These are phyloP conservation scores for Dorcoceras hygrometricum DNA, from an alignment of 257 asterid species.

Conservation along the genomic window DNA sequence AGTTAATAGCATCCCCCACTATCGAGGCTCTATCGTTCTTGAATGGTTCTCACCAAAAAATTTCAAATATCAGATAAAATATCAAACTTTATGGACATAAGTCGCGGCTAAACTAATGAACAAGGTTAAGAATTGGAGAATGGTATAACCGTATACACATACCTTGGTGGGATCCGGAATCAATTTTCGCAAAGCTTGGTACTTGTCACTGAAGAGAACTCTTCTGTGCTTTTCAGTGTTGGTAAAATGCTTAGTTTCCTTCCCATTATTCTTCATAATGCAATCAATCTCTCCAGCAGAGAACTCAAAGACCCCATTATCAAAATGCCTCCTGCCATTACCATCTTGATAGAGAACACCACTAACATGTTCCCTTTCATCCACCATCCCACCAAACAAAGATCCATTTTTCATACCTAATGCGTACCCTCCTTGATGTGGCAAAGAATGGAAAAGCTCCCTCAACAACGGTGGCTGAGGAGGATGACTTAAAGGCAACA, in stretches of 20 bases:
- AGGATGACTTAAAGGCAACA: slow-evolving; percentile 63
- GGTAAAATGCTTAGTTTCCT: slow-evolving; percentile 57
- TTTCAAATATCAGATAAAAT: neutral
- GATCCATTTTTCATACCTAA: slow-evolving; percentile 37
- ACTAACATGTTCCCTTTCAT: slow-evolving; percentile 46
- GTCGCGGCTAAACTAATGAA: no score
- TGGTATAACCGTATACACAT: neutral
- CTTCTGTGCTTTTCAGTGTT: slow-evolving; percentile 78
- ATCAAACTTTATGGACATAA: neutral
- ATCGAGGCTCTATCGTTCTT: slow-evolving; percentile 64
- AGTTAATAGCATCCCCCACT: slow-evolving; percentile 52
- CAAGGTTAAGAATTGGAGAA: neutral
- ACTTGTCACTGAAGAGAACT: slow-evolving; percentile 61
- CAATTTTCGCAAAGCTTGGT: slow-evolving; percentile 45
- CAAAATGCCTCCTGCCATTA: slow-evolving; percentile 43
- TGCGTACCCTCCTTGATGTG: slow-evolving; percentile 40
- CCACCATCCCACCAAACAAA: slow-evolving; percentile 51
- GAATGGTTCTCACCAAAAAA: slow-evolving; percentile 8
- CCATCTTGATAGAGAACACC: slow-evolving; percentile 47
- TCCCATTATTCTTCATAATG: slow-evolving; percentile 46
- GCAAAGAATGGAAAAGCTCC: slow-evolving; percentile 71
- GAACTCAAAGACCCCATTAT: slow-evolving; percentile 64
- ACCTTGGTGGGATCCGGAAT: slow-evolving; percentile 83
- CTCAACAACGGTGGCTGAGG: slow-evolving; percentile 80
- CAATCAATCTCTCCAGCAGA: slow-evolving; percentile 52